A percentile compares a stretch with the other conserved stretches of the same genome.
These are phyloP conservation scores for Pleurotus citrinopileatus DNA, from an alignment of 768 basidiomycete species.

Conservation along the genomic window DNA sequence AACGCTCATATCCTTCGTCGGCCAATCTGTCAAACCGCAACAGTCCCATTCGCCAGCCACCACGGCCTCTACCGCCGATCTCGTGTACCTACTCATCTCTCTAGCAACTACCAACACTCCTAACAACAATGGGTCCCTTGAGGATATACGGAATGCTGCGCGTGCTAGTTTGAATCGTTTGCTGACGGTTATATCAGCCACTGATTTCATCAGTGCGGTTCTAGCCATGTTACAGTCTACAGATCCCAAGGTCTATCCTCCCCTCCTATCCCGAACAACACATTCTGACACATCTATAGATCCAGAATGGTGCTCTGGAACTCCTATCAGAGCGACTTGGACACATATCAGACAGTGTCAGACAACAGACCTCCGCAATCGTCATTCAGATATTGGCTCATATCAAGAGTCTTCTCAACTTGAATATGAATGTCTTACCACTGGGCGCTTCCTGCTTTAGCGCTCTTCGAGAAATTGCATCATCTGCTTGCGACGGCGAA, in stretches of 20 bases:
- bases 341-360: conserved; percentile 51
- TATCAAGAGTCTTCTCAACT: conserved; percentile 47
- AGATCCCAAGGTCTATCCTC: conserved; percentile 46
- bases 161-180: conserved; percentile 49
- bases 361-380: conserved; percentile 45
- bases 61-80: conserved; percentile 29
- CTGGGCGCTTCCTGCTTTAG: conserved; percentile 49
- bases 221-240: conserved; percentile 53
- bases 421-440: conserved; percentile 31
- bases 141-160: conserved; percentile 44
- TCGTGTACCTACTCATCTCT: conserved; percentile 48
- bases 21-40: conserved; percentile 42
- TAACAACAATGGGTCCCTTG: conserved; percentile 31
- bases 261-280: background rate
- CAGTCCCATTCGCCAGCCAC: conserved; percentile 12
- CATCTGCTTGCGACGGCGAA: conserved; percentile 61
- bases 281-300: conserved; percentile 15
- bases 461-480: conserved; percentile 58
- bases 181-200: conserved; percentile 64
- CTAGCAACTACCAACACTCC: conserved; percentile 36
- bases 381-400: conserved; percentile 51
- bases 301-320: conserved; percentile 65
- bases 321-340: conserved; percentile 67
- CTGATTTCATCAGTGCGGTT: conserved; percentile 62
- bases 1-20: conserved; percentile 64